phyloP scores from a whole-genome alignment of 2,329 filamentous ascomycete genomes.

The Amphichorda felina region DNA sequence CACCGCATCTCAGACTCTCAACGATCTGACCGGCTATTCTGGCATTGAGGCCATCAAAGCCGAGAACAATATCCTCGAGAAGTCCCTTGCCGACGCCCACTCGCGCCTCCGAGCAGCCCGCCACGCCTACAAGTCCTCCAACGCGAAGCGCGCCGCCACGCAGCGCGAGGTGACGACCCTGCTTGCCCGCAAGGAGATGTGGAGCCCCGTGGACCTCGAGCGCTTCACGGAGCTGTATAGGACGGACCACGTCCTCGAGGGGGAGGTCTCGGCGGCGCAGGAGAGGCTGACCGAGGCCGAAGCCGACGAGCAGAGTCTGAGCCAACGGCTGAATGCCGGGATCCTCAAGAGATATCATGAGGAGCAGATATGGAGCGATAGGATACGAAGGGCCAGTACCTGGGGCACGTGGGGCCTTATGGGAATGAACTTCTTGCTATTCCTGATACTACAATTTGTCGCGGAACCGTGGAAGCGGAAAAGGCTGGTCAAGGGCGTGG shows the following conservation, averaged over 20 bases:
- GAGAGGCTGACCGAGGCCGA: conserved; percentile 65
- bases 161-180: conserved; percentile 94
- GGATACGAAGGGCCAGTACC: conserved; percentile 89
- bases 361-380: conserved; percentile 98
- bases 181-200: conserved; percentile 85
- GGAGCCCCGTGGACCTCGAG: conserved; percentile 79
- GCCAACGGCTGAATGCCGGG: conserved; percentile 62
- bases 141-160: conserved; percentile 70
- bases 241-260: conserved; percentile 86
- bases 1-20: conserved; percentile 76
- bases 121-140: conserved; percentile 68
- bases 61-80: conserved; percentile 60
- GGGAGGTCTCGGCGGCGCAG: conserved; percentile 62
- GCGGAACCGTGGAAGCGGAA: conserved; percentile 85
- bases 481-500: conserved; percentile 71
- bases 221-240: conserved; percentile 89
- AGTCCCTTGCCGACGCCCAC: conserved; percentile 46
- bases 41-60: conserved; percentile 77
- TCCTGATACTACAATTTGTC: conserved; percentile 76
- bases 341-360: conserved; percentile 93
- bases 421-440: conserved; percentile 87
- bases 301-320: conserved; percentile 65
- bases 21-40: conserved; percentile 88
- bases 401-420: conserved; percentile 98
- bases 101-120: conserved; percentile 59